Base-by-base conservation (phyloP, 768 basidiomycete genomes). In the Xanthoconium purpureum region DNA sequence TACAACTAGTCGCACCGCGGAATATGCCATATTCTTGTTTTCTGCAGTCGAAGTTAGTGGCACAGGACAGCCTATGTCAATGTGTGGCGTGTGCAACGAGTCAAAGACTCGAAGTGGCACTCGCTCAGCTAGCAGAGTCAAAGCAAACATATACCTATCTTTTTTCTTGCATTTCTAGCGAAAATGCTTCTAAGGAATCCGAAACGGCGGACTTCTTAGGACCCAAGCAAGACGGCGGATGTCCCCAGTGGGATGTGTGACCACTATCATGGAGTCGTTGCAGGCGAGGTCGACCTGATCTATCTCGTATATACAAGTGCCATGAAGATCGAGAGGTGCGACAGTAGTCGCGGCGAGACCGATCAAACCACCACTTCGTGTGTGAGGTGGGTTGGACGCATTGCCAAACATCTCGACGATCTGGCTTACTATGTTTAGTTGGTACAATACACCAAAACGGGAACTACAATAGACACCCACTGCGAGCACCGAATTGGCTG, bases 341-440 rank as follows among this genome's bases (percentile, higher is more conserved):
- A 99, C 98, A n/a, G 94, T 92, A 24, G 93, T 93, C 30, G 92
- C 96, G 10, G 96, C 96, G 2, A 98, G 84, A 24, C 96, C 96
- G 63, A 98, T 98, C 42, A 98, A 80, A 6, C 96, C 96, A 37
- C 96, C 96, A 70, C 95, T 98, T 44, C 95, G 81, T 43, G 94
- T 84, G 64, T 97, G 94, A 28, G 95, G 77, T 3, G 91, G 85
- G 67, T 95, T 94, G 35, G 84, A 78, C 18, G 83, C 74, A 61
- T 89, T 88, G 67, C 80, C 88, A 77, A 95, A 96, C 86, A 98
- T 92, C 18, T 94, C 92, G 57, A 94, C 90, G 58, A 98, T 81
- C 65, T 98, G 95, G 24, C 24, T 24, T 24, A 24, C 24, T 24
- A 24, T 24, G 24, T 24, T 24, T 24, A 24, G 24, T 24, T 9